Percentiles rank a stretch among this genome's conserved stretches.
Conservation (phyloP, 2,329 filamentous ascomycete genomes). For the Talaromyces sp. region DNA sequence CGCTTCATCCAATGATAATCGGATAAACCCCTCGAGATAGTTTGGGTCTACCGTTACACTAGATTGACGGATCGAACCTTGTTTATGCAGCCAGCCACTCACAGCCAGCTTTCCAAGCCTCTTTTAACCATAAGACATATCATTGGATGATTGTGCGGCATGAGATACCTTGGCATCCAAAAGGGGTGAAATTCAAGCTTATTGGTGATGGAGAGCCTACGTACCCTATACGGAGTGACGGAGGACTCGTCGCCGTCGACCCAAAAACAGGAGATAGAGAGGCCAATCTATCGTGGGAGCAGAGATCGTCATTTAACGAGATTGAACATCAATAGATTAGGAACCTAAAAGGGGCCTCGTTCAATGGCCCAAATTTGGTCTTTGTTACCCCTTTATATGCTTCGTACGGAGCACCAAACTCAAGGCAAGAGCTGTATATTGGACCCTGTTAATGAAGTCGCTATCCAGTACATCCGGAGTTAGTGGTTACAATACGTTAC, state of each 20-base stretch:
- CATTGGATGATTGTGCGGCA: neutral
- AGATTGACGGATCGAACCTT: constrained; percentile 3
- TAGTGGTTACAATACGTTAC: constrained; percentile 1
- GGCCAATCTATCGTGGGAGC: neutral
- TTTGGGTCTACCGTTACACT: constrained; percentile 3
- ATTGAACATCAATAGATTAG: neutral
- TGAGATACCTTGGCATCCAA: neutral
- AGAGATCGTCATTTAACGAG: neutral
- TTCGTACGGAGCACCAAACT: neutral
- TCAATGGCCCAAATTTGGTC: neutral
- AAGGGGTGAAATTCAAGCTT: neutral
- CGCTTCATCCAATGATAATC: neutral
- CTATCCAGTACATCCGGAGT: neutral
- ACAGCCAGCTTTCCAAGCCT: neutral
- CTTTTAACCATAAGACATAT: neutral
- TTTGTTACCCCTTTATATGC: neutral
- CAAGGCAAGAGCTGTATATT: neutral
- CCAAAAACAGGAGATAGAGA: neutral
- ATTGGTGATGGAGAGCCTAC: neutral
- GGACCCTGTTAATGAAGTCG: neutral
- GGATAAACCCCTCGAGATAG: neutral
- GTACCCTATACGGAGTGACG: neutral
- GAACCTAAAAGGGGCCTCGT: neutral
- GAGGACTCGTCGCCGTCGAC: neutral
- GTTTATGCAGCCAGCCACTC: neutral